These are phyloP conservation scores for Salvia splendens DNA, from an alignment of 257 asterid species.

Conservation along the genomic window DNA sequence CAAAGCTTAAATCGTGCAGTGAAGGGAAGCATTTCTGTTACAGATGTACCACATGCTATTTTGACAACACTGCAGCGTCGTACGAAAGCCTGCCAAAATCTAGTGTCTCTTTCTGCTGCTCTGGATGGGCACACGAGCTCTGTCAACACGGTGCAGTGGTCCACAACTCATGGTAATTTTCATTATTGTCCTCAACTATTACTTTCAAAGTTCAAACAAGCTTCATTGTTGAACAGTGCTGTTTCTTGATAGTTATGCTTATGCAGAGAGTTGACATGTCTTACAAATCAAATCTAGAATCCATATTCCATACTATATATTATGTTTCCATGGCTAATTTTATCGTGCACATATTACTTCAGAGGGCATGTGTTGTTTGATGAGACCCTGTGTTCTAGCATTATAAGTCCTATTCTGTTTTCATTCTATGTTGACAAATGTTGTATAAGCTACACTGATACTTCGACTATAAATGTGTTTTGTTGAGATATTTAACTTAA, in stretches of 20 bases:
- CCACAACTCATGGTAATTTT: conserved; percentile 64
- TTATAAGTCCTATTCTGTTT: background rate
- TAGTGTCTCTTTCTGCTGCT: conserved; percentile 45
- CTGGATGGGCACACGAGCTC: conserved; percentile 75
- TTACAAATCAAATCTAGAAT: background rate
- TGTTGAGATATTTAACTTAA: background rate
- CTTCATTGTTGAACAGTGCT: background rate
- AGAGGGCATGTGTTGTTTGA: background rate
- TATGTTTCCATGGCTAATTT: background rate
- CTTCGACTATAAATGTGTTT: background rate
- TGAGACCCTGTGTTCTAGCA: background rate
- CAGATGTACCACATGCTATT: conserved; percentile 55
- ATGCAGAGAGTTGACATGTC: background rate
- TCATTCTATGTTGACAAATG: conserved; percentile 1
- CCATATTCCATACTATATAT: background rate
- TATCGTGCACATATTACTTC: background rate
- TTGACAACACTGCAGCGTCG: conserved; percentile 53
- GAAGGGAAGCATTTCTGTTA: conserved; percentile 61
- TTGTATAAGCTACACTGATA: background rate
- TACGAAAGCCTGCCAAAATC: conserved; percentile 38
- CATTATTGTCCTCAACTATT: conserved; percentile 11
- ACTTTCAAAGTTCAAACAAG: conserved; percentile 2
- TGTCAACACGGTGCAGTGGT: conserved; percentile 86
- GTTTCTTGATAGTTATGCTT: background rate
- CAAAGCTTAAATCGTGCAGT: conserved; percentile 31